Evolutionary conservation across 2,329 filamentous ascomycete species (phyloP).

Genomic region (Epichloe festucae): DNA sequence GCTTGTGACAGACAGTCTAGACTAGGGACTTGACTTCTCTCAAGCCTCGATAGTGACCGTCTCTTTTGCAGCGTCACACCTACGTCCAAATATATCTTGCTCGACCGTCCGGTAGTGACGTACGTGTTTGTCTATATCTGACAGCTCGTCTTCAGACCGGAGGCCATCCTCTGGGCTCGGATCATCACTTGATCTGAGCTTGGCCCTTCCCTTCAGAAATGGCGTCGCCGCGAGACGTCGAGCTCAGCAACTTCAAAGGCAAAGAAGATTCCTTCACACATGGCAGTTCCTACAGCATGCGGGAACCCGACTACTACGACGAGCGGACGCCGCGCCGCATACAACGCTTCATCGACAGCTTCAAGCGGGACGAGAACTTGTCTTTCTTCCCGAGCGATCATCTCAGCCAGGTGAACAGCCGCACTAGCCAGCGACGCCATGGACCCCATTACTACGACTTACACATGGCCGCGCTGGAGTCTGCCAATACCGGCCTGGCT

Average conservation of each 20-base stretch:
- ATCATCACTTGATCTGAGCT: neutral
- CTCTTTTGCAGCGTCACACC: no score
- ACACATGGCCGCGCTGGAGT: conserved; percentile 52
- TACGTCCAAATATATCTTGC: no score
- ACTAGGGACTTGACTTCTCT: no score
- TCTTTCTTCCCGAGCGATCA: conserved; percentile 34
- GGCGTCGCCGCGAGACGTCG: conserved; percentile 31
- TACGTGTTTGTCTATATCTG: no score
- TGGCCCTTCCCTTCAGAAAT: conserved; percentile 5
- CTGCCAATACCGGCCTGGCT: conserved; percentile 61
- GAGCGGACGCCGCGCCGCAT: conserved; percentile 22
- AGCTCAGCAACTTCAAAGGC: conserved; percentile 44
- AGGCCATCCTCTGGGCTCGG: neutral
- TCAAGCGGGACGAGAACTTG: conserved; percentile 45
- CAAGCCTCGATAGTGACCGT: no score
- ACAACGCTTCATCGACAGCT: conserved; percentile 43
- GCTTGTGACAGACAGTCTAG: no score
- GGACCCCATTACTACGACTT: conserved; percentile 41
- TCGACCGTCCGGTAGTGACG: no score
- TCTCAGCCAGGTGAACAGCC: conserved; percentile 22
- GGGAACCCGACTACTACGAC: conserved; percentile 35
- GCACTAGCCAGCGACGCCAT: conserved; percentile 7
- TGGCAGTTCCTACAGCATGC: conserved; percentile 38
- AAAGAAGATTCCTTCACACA: conserved; percentile 43
- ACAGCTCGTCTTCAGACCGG: no score